Percentiles rank a stretch among this genome's conserved stretches.
Conservation (phyloP, 306 rosid species). For the Corylus americana region DNA sequence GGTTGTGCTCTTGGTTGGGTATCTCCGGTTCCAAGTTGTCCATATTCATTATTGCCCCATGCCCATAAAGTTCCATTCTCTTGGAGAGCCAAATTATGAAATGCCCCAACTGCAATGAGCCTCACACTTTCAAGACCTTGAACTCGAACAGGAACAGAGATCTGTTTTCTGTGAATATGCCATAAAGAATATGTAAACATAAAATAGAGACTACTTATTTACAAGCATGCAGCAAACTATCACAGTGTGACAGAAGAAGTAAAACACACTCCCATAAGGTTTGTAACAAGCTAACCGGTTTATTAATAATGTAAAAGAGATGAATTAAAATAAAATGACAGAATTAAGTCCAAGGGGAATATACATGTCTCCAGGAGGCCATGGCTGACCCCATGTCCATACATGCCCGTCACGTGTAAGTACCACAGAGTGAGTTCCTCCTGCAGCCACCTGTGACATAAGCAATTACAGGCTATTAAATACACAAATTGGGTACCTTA, state of each 20-base stretch:
- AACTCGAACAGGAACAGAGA: conserved; percentile 90
- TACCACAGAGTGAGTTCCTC: conserved; percentile 98
- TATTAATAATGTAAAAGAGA: conserved; percentile 7
- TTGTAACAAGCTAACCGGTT: neutral
- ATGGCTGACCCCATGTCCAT: conserved; percentile 99
- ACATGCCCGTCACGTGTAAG: conserved; percentile 95
- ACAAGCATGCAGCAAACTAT: conserved; percentile 11
- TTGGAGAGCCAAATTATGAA: conserved; percentile 97
- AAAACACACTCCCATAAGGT: neutral
- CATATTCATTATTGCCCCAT: conserved; percentile 99
- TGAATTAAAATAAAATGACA: neutral
- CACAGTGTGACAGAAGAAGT: neutral
- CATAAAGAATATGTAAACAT: conserved; percentile 19
- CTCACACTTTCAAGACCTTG: conserved; percentile 94
- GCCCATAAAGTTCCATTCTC: conserved; percentile 96
- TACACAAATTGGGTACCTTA: conserved; percentile 4
- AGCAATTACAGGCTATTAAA: conserved; percentile 9
- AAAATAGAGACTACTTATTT: conserved; percentile 18
- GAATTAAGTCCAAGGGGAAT: conserved; percentile 18
- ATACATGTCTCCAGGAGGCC: conserved; percentile 99
- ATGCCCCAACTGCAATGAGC: conserved; percentile 96
- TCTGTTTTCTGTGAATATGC: conserved; percentile 63
- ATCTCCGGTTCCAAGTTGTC: conserved; percentile 99
- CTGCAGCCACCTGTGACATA: conserved; percentile 86
- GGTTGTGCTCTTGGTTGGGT: conserved; percentile 99